phyloP scores from a whole-genome alignment of 2,329 filamentous ascomycete genomes.

The Emydomyces testavorans region DNA sequence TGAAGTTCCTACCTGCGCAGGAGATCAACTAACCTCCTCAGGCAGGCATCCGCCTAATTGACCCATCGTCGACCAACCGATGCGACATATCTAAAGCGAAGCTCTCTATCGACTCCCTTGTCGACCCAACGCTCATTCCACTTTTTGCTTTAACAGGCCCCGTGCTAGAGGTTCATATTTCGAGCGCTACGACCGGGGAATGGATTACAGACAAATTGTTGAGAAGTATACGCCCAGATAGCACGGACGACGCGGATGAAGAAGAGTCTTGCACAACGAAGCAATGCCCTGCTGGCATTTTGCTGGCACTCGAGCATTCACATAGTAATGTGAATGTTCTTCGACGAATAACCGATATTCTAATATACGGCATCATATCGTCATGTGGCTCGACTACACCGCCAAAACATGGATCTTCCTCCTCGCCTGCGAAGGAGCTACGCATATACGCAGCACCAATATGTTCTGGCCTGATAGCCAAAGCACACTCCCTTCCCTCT shows the following conservation, averaged over 20 bases:
- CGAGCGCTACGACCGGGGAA: slow-evolving; percentile 24
- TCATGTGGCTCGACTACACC: neutral
- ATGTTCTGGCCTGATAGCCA: slow-evolving; percentile 25
- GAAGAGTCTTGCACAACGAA: slow-evolving; percentile 19
- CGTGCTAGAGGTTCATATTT: slow-evolving; percentile 31
- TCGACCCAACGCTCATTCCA: slow-evolving; percentile 33
- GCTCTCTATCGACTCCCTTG: slow-evolving; percentile 27
- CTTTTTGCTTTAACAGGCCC: slow-evolving; percentile 32
- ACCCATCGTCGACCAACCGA: slow-evolving; percentile 26
- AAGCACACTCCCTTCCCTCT: slow-evolving; percentile 26
- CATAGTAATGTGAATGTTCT: slow-evolving; percentile 9
- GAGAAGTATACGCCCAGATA: slow-evolving; percentile 21
- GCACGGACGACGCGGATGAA: slow-evolving; percentile 4
- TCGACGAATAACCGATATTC: slow-evolving; percentile 26
- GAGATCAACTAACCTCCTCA: slow-evolving; percentile 1
- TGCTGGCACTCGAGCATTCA: slow-evolving; percentile 25
- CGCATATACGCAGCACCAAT: slow-evolving; percentile 31
- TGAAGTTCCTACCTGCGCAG: neutral
- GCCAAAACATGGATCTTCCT: neutral
- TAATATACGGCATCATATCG: slow-evolving; percentile 31
- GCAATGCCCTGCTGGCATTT: slow-evolving; percentile 32
- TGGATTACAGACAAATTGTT: slow-evolving; percentile 32
- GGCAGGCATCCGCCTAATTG: slow-evolving; percentile 22
- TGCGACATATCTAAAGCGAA: slow-evolving; percentile 26
- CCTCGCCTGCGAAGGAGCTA: slow-evolving; percentile 19